phyloP scores from a whole-genome alignment of 371 early-diverging fungal genomes.

The Mortierella sp. region DNA sequence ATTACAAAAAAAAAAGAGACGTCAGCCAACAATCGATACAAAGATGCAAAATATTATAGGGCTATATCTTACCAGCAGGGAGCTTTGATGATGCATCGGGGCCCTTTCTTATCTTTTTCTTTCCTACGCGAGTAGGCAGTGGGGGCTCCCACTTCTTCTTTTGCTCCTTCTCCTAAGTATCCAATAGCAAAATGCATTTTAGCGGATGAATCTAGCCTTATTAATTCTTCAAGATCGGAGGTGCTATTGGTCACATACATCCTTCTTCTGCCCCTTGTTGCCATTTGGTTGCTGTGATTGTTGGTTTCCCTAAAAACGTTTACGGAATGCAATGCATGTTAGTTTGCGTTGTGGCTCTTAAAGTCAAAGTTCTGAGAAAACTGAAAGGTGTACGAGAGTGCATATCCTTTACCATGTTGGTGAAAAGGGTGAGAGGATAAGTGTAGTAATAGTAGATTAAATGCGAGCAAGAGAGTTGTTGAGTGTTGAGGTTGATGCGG shows the following conservation, averaged over 20 bases:
- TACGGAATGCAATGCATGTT: not conserved
- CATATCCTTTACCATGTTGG: conserved; percentile 7
- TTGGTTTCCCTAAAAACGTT: conserved; percentile 74
- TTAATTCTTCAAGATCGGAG: too few relatives aligned
- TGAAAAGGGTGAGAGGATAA: not conserved
- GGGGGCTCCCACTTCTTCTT: conserved; percentile 99
- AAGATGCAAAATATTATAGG: not conserved
- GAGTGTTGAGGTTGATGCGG: not conserved
- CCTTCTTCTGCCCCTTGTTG: conserved; percentile 72
- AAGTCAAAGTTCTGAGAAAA: not conserved
- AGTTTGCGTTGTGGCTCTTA: not conserved
- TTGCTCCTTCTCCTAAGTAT: conserved; percentile 77
- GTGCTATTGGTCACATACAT: conserved; percentile 55
- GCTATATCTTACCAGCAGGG: conserved; percentile 79
- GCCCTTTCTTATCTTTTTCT: conserved; percentile 95
- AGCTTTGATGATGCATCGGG: conserved; percentile 94
- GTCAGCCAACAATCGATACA: not conserved
- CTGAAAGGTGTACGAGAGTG: not conserved
- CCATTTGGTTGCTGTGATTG: conserved; percentile 78
- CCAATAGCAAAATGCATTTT: not conserved
- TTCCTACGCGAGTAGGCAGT: conserved; percentile 96
- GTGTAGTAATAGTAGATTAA: not conserved
- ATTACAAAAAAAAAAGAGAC: not conserved
- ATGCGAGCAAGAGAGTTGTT: not conserved
- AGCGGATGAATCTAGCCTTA: not conserved